phyloP scores from a whole-genome alignment of 192 early-diverging fungal species.

The Coemansia asiatica region DNA sequence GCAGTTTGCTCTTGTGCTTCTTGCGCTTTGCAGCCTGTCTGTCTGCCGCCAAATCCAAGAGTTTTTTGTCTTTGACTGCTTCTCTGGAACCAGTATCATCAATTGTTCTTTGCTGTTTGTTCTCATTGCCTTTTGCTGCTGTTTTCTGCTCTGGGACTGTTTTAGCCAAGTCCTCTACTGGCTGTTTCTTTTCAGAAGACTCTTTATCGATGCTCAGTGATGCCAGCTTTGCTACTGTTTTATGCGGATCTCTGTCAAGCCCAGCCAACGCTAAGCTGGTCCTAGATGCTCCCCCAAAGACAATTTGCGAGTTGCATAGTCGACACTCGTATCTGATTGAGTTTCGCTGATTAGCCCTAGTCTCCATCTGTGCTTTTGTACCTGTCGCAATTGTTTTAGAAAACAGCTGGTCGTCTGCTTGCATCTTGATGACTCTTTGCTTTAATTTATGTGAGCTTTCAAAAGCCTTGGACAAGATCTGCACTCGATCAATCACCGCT shows the following conservation, averaged over 20 bases:
- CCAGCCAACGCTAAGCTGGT: constrained; percentile 21
- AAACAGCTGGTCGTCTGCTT: constrained; percentile 1
- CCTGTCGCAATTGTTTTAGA: not conserved
- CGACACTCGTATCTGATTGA: constrained; percentile 29
- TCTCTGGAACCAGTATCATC: not conserved
- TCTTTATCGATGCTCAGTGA: not conserved
- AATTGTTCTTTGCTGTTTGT: not conserved
- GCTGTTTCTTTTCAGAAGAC: not conserved
- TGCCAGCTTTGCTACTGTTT: not conserved
- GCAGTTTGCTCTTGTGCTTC: constrained; percentile 42
- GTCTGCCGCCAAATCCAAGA: not conserved
- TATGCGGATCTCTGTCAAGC: not conserved
- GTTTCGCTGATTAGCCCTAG: constrained; percentile 15
- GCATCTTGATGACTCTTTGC: not conserved
- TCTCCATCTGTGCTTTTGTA: not conserved
- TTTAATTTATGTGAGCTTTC: not conserved
- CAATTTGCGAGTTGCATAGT: constrained; percentile 28
- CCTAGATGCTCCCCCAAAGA: constrained; percentile 31
- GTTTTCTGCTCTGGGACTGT: not conserved
- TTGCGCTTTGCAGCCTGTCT: constrained; percentile 41
- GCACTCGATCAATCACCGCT: not conserved
- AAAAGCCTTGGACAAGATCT: not conserved
- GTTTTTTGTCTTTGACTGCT: not conserved
- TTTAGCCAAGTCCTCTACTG: not conserved
- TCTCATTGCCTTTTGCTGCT: not conserved